These are phyloP conservation scores for Aegilops longissima DNA, from an alignment of 176 grass and related monocot species.

Conservation along the genomic window DNA sequence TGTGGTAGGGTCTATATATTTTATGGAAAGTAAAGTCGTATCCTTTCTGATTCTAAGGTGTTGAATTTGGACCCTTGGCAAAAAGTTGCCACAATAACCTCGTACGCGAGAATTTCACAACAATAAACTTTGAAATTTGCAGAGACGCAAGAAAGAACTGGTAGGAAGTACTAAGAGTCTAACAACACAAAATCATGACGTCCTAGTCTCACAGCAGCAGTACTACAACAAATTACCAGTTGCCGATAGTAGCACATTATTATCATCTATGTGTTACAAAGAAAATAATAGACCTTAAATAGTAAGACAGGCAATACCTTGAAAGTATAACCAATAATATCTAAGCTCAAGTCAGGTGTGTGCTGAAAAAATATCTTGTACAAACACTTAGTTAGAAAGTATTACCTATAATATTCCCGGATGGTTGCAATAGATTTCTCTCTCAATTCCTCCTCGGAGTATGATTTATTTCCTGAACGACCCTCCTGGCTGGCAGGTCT, in stretches of 20 bases:
- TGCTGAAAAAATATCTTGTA: background rate
- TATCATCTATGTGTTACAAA: conserved; percentile 8
- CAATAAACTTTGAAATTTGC: background rate
- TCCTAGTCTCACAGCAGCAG: background rate
- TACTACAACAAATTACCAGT: background rate
- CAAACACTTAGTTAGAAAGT: conserved; percentile 1
- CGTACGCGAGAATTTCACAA: background rate
- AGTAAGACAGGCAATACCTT: background rate
- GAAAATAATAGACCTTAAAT: conserved; percentile 1
- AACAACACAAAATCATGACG: background rate
- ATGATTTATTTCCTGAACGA: conserved; percentile 50
- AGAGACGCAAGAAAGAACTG: background rate
- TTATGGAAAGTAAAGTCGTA: background rate
- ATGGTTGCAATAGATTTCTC: conserved; percentile 84
- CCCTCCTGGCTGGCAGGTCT: conserved; percentile 49
- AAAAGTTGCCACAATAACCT: background rate
- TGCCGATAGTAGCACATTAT: background rate
- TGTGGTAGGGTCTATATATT: background rate
- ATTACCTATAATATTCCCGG: conserved; percentile 87
- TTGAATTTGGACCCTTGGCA: background rate
- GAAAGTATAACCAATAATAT: background rate
- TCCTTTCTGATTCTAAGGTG: background rate
- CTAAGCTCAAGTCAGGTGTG: background rate
- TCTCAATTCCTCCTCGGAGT: conserved; percentile 55
- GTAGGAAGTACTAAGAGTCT: background rate